Conservation (phyloP, 2,329 filamentous ascomycete species). For the Tolypocladium nubicola region DNA sequence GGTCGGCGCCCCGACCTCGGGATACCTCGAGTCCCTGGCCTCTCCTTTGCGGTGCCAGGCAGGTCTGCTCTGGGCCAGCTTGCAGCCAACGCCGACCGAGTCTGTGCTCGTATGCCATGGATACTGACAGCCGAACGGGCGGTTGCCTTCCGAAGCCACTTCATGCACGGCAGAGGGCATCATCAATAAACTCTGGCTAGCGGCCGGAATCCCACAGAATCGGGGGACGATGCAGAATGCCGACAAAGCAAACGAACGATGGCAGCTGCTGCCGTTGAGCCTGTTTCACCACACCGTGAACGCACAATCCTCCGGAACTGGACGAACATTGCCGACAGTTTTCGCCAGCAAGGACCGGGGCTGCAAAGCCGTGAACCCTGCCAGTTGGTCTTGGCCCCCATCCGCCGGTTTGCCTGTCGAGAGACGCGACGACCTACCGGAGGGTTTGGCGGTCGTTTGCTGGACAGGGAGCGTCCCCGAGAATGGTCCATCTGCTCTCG, state of each 20-base stretch:
- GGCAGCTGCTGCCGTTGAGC: not conserved
- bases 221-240: not conserved
- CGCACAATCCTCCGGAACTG: not conserved
- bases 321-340: not conserved
- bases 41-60: not conserved
- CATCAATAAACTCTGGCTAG: not conserved
- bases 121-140: not conserved
- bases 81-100: not conserved
- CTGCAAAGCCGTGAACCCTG: not conserved
- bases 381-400: not conserved
- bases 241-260: not conserved
- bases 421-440: too few relatives aligned
- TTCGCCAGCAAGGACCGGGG: not conserved
- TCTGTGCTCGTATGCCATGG: not conserved
- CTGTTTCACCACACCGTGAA: not conserved
- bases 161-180: not conserved
- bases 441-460: too few relatives aligned
- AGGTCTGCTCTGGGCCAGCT: not conserved
- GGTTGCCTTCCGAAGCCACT: not conserved
- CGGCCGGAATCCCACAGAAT: not conserved
- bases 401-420: too few relatives aligned
- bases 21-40: not conserved
- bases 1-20: too few relatives aligned
- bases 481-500: too few relatives aligned
- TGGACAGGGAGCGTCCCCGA: too few relatives aligned